Conservation (phyloP, 2,329 filamentous ascomycete genomes). For the Sclerotinia glacialis region DNA sequence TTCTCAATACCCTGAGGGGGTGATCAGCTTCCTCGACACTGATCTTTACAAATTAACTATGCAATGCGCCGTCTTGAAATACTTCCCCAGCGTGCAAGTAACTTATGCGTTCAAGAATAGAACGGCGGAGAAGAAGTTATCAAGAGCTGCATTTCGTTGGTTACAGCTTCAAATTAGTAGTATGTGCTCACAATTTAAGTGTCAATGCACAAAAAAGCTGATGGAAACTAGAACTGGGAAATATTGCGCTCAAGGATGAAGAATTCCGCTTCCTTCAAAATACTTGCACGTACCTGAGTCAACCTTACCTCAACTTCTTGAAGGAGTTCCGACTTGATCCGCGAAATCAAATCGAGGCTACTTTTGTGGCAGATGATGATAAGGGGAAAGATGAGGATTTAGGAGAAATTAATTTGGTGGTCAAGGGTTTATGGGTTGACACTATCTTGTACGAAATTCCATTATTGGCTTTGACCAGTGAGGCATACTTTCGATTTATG, state of each 20-base stretch:
- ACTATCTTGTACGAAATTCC: constrained; percentile 98
- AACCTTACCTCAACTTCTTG: constrained; percentile 77
- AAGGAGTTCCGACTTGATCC: constrained; percentile 78
- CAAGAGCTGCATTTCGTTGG: constrained; percentile 79
- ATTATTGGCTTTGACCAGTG: constrained; percentile 83
- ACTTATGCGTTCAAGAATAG: constrained; percentile 95
- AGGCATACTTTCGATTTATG: constrained; percentile 97
- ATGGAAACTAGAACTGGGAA: constrained; percentile 64
- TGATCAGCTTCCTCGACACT: constrained; percentile 80
- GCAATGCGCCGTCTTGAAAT: constrained; percentile 95
- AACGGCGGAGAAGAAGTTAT: constrained; percentile 90
- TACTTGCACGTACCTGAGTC: constrained; percentile 76
- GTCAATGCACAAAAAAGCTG: constrained; percentile 28
- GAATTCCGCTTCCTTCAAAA: constrained; percentile 76
- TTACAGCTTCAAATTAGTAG: constrained; percentile 78
- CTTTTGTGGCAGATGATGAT: constrained; percentile 50
- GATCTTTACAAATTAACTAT: constrained; percentile 91
- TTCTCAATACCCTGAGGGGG: constrained; percentile 67
- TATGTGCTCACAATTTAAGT: constrained; percentile 42
- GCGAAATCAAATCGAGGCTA: constrained; percentile 71
- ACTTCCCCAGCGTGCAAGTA: constrained; percentile 78
- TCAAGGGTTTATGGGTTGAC: constrained; percentile 84
- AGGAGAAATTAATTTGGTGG: constrained; percentile 73
- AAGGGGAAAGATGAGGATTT: constrained; percentile 62
- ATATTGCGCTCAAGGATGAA: constrained; percentile 73